Percentiles rank a stretch among this genome's conserved stretches.
Evolutionary conservation across 2,329 filamentous ascomycete genomes (phyloP).

Genomic region (Blastomyces silverae): DNA sequence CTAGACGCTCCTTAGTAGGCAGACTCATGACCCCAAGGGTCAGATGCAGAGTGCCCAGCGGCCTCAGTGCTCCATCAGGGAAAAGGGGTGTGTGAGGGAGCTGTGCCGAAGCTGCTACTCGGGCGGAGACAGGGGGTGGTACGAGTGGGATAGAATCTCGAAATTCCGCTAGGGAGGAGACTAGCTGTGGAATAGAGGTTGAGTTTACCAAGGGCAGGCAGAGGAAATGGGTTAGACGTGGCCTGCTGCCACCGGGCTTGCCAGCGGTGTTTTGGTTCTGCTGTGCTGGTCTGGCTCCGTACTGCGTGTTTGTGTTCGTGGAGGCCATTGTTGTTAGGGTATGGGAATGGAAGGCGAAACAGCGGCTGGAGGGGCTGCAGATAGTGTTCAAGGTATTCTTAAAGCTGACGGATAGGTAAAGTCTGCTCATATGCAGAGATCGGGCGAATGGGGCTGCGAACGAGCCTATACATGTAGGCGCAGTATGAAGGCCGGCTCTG

Average conservation of each 20-base stretch:
- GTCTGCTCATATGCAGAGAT: neutral
- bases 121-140: slow-evolving; percentile 15
- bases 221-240: slow-evolving; percentile 42
- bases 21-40: slow-evolving; percentile 84
- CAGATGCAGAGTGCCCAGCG: slow-evolving; percentile 72
- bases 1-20: slow-evolving; percentile 44
- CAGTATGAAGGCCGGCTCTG: neutral
- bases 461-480: neutral
- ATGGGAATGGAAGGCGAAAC: neutral
- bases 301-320: slow-evolving; percentile 7
- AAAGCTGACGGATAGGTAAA: neutral
- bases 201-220: slow-evolving; percentile 56
- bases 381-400: neutral
- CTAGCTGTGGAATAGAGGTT: slow-evolving; percentile 57
- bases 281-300: neutral
- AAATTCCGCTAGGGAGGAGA: slow-evolving; percentile 57
- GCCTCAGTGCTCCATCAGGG: slow-evolving; percentile 62
- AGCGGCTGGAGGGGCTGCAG: neutral
- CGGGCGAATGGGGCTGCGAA: neutral
- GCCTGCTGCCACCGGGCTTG: slow-evolving; percentile 19
- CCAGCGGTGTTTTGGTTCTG: slow-evolving; percentile 16
- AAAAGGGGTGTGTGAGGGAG: slow-evolving; percentile 43
- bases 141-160: slow-evolving; percentile 46
- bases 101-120: slow-evolving; percentile 24
- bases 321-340: slow-evolving; percentile 16